Percentiles rank a stretch among this genome's conserved stretches.
These are phyloP conservation scores for Crassisporium funariophilum DNA, from an alignment of 768 basidiomycete species.

Conservation along the genomic window DNA sequence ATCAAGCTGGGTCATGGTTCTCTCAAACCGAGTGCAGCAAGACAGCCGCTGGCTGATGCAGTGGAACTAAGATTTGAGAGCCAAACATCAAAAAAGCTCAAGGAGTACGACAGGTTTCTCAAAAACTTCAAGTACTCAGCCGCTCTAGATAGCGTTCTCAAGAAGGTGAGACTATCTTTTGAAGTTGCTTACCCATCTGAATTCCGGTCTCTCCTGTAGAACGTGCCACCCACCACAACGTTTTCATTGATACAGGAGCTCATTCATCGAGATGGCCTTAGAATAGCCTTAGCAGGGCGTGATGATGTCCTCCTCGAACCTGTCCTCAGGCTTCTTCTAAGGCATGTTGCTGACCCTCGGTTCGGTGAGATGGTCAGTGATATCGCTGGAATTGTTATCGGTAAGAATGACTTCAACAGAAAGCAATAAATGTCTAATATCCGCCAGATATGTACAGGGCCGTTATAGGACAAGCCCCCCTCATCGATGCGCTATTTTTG, in stretches of 20 bases:
- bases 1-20: conserved; percentile 11
- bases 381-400: conserved; percentile 78
- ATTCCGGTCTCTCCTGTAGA: conserved; percentile 42
- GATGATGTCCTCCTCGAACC: conserved; percentile 95
- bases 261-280: conserved; percentile 87
- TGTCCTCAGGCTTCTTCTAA: conserved; percentile 81
- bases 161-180: conserved; percentile 55
- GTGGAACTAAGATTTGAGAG: conserved; percentile 82
- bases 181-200: conserved; percentile 2
- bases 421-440: conserved; percentile 11
- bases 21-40: neutral
- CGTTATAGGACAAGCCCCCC: conserved; percentile 91
- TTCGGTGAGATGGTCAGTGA: conserved; percentile 91
- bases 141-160: conserved; percentile 88
- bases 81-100: conserved; percentile 67
- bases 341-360: conserved; percentile 85
- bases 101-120: conserved; percentile 86
- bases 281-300: conserved; percentile 82
- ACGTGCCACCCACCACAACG: conserved; percentile 78
- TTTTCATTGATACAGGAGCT: conserved; percentile 94
- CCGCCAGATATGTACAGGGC: conserved; percentile 84
- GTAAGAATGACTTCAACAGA: conserved; percentile 44
- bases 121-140: conserved; percentile 95
- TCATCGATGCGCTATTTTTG: conserved; percentile 85
- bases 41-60: conserved; percentile 46